phyloP scores from a whole-genome alignment of 371 early-diverging fungal genomes.

The Coemansia sp. region DNA sequence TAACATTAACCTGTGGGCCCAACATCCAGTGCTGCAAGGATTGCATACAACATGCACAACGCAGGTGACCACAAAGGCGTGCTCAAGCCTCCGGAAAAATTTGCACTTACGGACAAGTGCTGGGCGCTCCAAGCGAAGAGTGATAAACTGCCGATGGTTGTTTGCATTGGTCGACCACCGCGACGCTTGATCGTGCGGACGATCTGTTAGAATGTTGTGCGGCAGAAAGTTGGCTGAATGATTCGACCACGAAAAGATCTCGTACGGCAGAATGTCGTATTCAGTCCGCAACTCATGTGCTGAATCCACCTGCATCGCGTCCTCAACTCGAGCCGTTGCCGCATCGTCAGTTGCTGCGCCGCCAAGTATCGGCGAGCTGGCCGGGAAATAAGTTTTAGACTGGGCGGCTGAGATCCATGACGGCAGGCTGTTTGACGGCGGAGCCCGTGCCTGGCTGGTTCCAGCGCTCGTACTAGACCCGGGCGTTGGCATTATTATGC shows the following conservation, averaged over 20 bases:
- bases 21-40: too few relatives aligned
- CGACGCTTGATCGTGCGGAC: constrained; percentile 63
- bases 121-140: constrained; percentile 60
- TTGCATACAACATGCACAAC: too few relatives aligned
- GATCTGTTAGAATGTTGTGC: constrained; percentile 60
- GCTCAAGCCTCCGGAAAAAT: background rate
- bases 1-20: too few relatives aligned
- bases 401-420: constrained; percentile 26
- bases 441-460: background rate
- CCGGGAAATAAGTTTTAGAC: constrained; percentile 28
- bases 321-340: background rate
- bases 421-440: constrained; percentile 6
- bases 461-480: background rate
- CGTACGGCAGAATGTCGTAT: constrained; percentile 52
- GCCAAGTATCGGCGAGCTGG: constrained; percentile 17
- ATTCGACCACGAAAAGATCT: constrained; percentile 56
- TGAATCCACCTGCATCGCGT: constrained; percentile 1
- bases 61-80: too few relatives aligned
- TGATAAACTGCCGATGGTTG: constrained; percentile 68
- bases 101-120: constrained; percentile 57
- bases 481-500: constrained; percentile 34
- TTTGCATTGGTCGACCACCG: constrained; percentile 67
- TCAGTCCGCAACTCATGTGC: constrained; percentile 36
- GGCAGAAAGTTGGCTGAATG: constrained; percentile 66
- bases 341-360: background rate